Percentiles rank a stretch among this genome's conserved stretches.
Conservation (phyloP, 139 green algal species). For the Bryopsis sp. region DNA sequence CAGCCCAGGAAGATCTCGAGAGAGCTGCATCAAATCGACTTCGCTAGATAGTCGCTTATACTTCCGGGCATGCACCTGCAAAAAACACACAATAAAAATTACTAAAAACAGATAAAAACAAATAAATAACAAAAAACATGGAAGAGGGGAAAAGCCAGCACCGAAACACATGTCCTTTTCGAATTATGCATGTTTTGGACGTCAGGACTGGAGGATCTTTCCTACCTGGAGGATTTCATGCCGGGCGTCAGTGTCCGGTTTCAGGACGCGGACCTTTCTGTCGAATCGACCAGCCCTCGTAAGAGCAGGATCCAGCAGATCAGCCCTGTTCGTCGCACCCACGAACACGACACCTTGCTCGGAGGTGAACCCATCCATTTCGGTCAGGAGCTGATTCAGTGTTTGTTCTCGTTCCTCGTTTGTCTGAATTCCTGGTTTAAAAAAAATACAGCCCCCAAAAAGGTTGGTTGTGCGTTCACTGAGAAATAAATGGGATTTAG, state of each 20-base stretch:
- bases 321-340: conserved; percentile 83
- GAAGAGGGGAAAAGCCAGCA: no score
- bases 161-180: no score
- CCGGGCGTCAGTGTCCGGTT: conserved; percentile 60
- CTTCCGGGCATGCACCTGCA: conserved; percentile 51
- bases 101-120: no score
- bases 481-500: no score
- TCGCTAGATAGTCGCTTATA: conserved; percentile 44
- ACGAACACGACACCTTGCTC: conserved; percentile 93
- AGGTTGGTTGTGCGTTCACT: no score
- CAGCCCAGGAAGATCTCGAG: conserved; percentile 82
- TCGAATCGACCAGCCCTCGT: conserved; percentile 91
- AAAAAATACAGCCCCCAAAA: no score
- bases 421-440: conserved; percentile 9
- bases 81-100: neutral
- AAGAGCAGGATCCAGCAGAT: conserved; percentile 81
- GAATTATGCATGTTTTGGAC: no score
- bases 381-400: conserved; percentile 95
- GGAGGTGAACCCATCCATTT: conserved; percentile 97
- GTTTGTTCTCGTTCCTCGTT: conserved; percentile 58
- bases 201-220: no score
- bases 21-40: conserved; percentile 83
- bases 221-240: conserved; percentile 71
- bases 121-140: no score
- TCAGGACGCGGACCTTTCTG: conserved; percentile 49